Conservation (phyloP, 1,284 basidiomycete genomes). For the Heterobasidion occidentale region DNA sequence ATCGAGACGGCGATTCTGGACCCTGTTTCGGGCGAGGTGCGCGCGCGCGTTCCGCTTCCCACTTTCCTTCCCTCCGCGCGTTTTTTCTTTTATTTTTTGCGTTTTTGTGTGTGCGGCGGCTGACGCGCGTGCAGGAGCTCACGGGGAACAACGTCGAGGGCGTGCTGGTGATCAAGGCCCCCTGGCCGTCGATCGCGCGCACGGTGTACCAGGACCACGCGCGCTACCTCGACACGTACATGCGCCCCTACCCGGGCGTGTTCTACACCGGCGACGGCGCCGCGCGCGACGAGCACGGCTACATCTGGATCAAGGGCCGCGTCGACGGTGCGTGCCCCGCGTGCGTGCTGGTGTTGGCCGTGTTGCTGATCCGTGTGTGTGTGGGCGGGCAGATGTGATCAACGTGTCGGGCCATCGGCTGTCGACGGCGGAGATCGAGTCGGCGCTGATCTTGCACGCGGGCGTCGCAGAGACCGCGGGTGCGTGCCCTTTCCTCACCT, state of each 20-base stretch:
- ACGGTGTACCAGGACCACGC: conserved; percentile 91
- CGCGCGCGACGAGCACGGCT: conserved; percentile 89
- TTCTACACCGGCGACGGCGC: conserved; percentile 99
- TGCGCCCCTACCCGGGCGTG: conserved; percentile 83
- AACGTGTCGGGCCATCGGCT: conserved; percentile 96
- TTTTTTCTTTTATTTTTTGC: neutral
- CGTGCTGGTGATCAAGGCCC: conserved; percentile 79
- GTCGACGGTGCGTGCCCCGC: conserved; percentile 85
- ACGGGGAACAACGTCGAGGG: conserved; percentile 86
- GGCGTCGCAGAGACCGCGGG: conserved; percentile 94
- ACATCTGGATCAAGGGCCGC: conserved; percentile 98
- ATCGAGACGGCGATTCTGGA: conserved; percentile 88
- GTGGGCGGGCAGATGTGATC: conserved; percentile 77
- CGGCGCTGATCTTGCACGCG: conserved; percentile 87
- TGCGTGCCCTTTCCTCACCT: too few species aligned
- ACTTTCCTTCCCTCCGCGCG: neutral
- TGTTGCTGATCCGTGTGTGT: too few species aligned
- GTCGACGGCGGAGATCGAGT: conserved; percentile 97
- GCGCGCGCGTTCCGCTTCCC: conserved; percentile 3
- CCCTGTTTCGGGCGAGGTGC: conserved; percentile 62
- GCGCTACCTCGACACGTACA: conserved; percentile 80
- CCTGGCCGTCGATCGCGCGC: conserved; percentile 97
- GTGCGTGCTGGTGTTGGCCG: too few species aligned
- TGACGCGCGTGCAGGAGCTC: conserved; percentile 40
- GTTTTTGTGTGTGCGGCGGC: neutral